Evolutionary conservation across 78 protist genomes (phyloP).

Genomic region (Dictyostelium discoideum): DNA sequence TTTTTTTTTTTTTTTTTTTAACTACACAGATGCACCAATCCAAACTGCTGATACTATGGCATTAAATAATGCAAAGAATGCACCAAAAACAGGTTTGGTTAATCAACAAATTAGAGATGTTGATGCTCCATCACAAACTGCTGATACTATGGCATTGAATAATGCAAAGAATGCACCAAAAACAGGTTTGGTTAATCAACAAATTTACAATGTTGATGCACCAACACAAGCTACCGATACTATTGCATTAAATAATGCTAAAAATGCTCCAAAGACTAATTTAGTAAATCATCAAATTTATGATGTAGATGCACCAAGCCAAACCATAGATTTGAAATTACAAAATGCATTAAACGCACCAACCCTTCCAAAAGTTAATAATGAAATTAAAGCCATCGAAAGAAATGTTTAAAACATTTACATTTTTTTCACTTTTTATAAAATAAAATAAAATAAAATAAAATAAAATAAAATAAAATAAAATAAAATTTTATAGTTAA

Average conservation of each 20-base stretch:
- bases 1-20: too few species aligned
- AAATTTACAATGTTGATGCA: slow-evolving; percentile 34
- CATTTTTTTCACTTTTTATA: too few species aligned
- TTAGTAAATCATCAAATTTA: slow-evolving; percentile 64
- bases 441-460: too few species aligned
- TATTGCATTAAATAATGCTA: slow-evolving; percentile 17
- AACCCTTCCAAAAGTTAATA: slow-evolving; percentile 53
- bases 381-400: slow-evolving; percentile 70
- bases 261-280: slow-evolving; percentile 39
- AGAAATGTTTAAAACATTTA: slow-evolving; percentile 34
- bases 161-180: slow-evolving; percentile 81
- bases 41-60: slow-evolving; percentile 40
- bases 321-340: slow-evolving; percentile 23
- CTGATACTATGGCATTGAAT: slow-evolving; percentile 46
- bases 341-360: slow-evolving; percentile 79
- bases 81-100: slow-evolving; percentile 56
- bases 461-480: too few species aligned
- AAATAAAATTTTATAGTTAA: too few species aligned
- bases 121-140: slow-evolving; percentile 16
- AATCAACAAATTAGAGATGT: slow-evolving; percentile 22
- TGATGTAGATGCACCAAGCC: slow-evolving; percentile 59
- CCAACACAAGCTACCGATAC: slow-evolving; percentile 42
- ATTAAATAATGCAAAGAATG: slow-evolving; percentile 56
- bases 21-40: not conserved
- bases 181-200: slow-evolving; percentile 48